Conservation (phyloP, 164 flowering plant genomes). For the Cinnamomum micranthum region DNA sequence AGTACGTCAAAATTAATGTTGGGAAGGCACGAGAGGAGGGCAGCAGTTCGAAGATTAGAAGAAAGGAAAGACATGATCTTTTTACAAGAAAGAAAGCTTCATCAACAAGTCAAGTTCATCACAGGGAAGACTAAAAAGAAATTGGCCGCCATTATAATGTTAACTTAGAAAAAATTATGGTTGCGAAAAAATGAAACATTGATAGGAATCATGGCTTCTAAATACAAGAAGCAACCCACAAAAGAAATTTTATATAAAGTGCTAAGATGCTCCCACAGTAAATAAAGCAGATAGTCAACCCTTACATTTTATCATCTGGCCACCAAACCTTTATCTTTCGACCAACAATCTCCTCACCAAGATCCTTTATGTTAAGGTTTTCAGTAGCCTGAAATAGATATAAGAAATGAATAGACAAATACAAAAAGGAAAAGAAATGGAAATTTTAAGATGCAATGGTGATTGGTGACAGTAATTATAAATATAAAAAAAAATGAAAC, state of each 20-base stretch:
- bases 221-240: neutral
- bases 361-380: constrained; percentile 10
- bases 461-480: neutral
- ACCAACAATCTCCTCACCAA: constrained; percentile 57
- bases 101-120: no score
- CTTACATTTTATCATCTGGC: constrained; percentile 74
- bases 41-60: no score
- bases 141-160: no score
- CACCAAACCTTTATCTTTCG: constrained; percentile 72
- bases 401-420: neutral
- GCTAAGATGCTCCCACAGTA: neutral
- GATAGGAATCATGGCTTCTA: neutral
- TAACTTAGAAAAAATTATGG: no score
- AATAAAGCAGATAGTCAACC: neutral
- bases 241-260: no score
- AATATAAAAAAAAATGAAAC: neutral
- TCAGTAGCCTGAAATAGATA: neutral
- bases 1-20: no score
- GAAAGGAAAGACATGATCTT: no score
- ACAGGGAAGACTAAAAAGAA: no score
- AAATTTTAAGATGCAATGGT: neutral
- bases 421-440: neutral
- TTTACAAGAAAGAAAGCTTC: no score
- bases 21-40: no score
- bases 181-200: neutral